Conservation (phyloP, 2,329 filamentous ascomycete genomes). For the Cladosporium velox region DNA sequence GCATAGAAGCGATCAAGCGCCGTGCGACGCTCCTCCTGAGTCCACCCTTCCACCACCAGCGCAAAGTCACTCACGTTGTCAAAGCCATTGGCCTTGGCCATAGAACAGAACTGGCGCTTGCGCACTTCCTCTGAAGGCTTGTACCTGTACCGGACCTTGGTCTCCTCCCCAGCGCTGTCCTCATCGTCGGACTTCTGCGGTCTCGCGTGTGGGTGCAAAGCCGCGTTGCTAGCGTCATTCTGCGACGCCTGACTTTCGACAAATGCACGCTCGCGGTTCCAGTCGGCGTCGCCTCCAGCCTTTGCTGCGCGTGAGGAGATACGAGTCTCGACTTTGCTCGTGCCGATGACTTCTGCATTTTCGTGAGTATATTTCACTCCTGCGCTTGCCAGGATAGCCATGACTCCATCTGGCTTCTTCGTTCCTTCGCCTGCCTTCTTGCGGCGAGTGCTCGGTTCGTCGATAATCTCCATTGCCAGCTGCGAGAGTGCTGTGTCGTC, state of each 20-base stretch:
- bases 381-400: constrained; percentile 82
- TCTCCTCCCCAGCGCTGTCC: constrained; percentile 35
- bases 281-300: constrained; percentile 53
- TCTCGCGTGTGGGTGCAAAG: constrained; percentile 33
- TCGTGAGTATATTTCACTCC: constrained; percentile 96
- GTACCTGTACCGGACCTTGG: constrained; percentile 58
- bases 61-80: constrained; percentile 79
- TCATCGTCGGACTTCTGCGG: constrained; percentile 20
- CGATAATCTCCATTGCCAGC: constrained; percentile 63
- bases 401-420: constrained; percentile 68
- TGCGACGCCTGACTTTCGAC: constrained; percentile 55
- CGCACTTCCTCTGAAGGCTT: constrained; percentile 74
- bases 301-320: constrained; percentile 76
- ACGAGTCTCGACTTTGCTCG: constrained; percentile 85
- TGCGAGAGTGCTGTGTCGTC: constrained; percentile 72
- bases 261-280: constrained; percentile 48
- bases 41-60: constrained; percentile 86
- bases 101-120: constrained; percentile 83
- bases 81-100: constrained; percentile 80
- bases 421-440: constrained; percentile 38
- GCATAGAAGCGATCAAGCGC: constrained; percentile 80
- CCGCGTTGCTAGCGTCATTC: not conserved
- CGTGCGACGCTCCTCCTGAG: constrained; percentile 75
- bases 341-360: constrained; percentile 91
- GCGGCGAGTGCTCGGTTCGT: constrained; percentile 37